Base-by-base conservation (phyloP, 148 eudicot species). In the Persicaria tinctoria region DNA sequence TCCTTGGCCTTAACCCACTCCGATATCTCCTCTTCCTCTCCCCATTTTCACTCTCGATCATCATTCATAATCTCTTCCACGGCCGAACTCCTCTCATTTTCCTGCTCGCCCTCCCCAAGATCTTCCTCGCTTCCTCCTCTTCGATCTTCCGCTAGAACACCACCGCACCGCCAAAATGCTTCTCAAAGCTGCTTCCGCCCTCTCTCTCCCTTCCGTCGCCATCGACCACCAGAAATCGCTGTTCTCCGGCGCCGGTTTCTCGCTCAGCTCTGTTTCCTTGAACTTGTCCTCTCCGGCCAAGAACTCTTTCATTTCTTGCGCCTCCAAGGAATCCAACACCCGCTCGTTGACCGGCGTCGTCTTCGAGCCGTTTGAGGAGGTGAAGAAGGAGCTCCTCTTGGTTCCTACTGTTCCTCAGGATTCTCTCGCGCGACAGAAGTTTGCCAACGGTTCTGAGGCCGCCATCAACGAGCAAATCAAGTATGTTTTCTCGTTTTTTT, bases 401-500 rank as follows among this genome's bases (percentile, higher is more conserved):
- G 91, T 89, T 0, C 96, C 97, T 0, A 79, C 80, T 45, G 75
- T 84, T 51, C 84, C 90, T 9, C 75, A 81, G 0, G 78, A 76
- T 20, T 93, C 97, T 1, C 85, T 93, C 77, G 97, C 97, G 50
- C 83, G 93, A 3, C 97, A 93, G 77, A 74, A 74, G 47, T 90
- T 11, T 47, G 79, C 73, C 6, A 82, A 87, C 11, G 89, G 79
- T 2, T 87, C 88, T 73, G 97, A 92, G 74, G 80, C 91, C 50
- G 96, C 90, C 5, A 78, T 93, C 69, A 93, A 93, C 72, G 97
- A 90, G 85, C 97, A 93, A 81, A 93, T 93, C 71, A 93, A 93
- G 97, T 93, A 81, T 75, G 78, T 20, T 76, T 75, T 45, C 14
- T 0, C 12, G 13, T 8, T n/a, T 41, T 47, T 46, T 46, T 1